A percentile compares a stretch with the other conserved stretches of the same genome.
Conservation (phyloP, 2,329 filamentous ascomycete genomes). For the Fulvia fulva region DNA sequence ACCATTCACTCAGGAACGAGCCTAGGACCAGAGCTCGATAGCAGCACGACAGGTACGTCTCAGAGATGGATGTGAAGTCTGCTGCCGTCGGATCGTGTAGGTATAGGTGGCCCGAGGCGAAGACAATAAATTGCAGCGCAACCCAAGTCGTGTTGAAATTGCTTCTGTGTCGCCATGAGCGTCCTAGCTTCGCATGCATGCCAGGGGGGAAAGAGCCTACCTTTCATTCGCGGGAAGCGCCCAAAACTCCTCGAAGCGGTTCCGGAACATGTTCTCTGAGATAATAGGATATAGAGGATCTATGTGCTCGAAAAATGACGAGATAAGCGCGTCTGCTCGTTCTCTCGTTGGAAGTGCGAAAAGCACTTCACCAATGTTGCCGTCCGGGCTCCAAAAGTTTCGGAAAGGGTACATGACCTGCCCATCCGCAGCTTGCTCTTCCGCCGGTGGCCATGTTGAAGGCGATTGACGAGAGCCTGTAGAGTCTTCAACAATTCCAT, state of each 20-base stretch:
- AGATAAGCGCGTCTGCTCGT: constrained; percentile 5
- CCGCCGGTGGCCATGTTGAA: neutral
- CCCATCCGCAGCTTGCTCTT: neutral
- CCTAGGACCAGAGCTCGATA: constrained; percentile 71
- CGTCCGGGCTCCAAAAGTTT: constrained; percentile 9
- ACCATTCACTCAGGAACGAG: constrained; percentile 71
- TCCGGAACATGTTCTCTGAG: neutral
- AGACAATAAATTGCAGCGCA: neutral
- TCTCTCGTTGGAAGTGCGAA: constrained; percentile 3
- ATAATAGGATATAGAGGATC: constrained; percentile 12
- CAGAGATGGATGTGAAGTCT: constrained; percentile 70
- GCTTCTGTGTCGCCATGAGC: neutral
- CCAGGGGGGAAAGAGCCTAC: neutral
- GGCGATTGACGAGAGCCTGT: neutral
- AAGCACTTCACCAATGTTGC: constrained; percentile 8
- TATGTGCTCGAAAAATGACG: constrained; percentile 7
- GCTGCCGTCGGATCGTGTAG: constrained; percentile 31
- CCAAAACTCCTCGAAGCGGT: neutral
- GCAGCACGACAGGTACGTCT: constrained; percentile 72
- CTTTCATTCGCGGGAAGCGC: neutral
- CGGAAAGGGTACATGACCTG: neutral
- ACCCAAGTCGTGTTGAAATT: neutral
- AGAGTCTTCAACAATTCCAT: neutral
- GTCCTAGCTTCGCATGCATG: neutral
- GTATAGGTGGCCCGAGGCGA: neutral